These are phyloP conservation scores for Hemileccinum rubropunctum DNA, from an alignment of 768 basidiomycete genomes.

Conservation along the genomic window DNA sequence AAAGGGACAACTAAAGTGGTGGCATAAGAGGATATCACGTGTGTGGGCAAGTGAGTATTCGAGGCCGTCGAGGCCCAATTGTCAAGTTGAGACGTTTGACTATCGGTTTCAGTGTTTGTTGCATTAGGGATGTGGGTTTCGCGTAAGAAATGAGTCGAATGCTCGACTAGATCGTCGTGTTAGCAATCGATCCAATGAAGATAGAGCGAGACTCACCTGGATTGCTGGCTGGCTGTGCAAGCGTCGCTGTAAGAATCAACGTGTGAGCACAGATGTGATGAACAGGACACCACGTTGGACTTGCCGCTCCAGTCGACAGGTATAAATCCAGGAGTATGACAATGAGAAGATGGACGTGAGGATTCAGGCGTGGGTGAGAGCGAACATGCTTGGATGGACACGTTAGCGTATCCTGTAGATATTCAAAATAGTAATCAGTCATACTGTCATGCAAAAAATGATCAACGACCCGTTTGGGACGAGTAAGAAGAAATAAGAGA, in stretches of 20 bases:
- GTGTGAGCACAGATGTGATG: neutral
- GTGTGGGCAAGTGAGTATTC: neutral
- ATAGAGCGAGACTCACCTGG: slow-evolving; percentile 7
- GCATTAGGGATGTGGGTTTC: neutral
- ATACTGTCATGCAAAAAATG: neutral
- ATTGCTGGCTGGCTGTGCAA: neutral
- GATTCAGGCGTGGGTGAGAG: neutral
- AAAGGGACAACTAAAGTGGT: neutral
- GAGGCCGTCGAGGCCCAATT: neutral
- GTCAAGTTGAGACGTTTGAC: neutral
- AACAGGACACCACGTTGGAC: neutral
- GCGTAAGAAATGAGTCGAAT: neutral
- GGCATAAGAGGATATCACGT: neutral
- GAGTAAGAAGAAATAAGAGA: neutral
- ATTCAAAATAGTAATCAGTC: neutral
- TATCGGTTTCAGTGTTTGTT: neutral
- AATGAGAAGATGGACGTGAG: neutral
- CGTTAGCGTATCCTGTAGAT: slow-evolving; percentile 12
- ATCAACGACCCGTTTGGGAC: neutral
- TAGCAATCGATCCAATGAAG: slow-evolving; percentile 1
- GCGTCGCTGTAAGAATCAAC: slow-evolving; percentile 2
- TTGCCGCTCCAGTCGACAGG: slow-evolving; percentile 16
- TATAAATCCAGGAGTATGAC: neutral
- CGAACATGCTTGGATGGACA: slow-evolving; percentile 11
- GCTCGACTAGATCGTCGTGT: slow-evolving; percentile 3